These are phyloP conservation scores for Xylaria sp. DNA, from an alignment of 2,329 filamentous ascomycete genomes.

Conservation along the genomic window DNA sequence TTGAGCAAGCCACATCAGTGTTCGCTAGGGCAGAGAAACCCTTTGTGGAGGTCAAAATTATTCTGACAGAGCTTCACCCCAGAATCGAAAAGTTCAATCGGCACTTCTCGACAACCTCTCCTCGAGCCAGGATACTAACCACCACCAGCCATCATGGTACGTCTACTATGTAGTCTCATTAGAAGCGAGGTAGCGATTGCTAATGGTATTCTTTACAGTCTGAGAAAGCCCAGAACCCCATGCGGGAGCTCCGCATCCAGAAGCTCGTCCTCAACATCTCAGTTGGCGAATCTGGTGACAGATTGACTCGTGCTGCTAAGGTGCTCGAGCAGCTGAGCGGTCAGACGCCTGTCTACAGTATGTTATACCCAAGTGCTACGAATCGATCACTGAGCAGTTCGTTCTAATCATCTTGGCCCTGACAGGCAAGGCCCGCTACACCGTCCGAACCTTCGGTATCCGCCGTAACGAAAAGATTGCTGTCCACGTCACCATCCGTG, in stretches of 20 bases:
- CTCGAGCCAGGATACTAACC: slow-evolving; percentile 45
- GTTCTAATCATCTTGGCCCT: slow-evolving; percentile 36
- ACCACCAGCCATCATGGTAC: slow-evolving; percentile 54
- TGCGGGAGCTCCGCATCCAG: slow-evolving; percentile 94
- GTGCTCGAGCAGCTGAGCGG: slow-evolving; percentile 99
- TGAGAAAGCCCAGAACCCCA: slow-evolving; percentile 96
- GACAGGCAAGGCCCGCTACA: slow-evolving; percentile 98
- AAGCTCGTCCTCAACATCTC: slow-evolving; percentile 82
- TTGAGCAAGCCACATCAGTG: slow-evolving; percentile 36
- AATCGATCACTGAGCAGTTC: neutral
- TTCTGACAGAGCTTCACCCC: slow-evolving; percentile 30
- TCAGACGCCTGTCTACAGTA: slow-evolving; percentile 99
- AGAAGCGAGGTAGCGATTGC: slow-evolving; percentile 18
- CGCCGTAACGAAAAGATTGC: slow-evolving; percentile 99
- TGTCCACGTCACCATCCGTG: slow-evolving; percentile 99
- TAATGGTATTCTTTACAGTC: slow-evolving; percentile 58
- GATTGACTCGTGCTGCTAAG: slow-evolving; percentile 99
- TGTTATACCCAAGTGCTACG: slow-evolving; percentile 50
- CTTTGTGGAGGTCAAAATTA: slow-evolving; percentile 42
- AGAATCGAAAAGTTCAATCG: slow-evolving; percentile 19
- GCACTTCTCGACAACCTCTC: slow-evolving; percentile 27
- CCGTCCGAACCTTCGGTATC: slow-evolving; percentile 99
- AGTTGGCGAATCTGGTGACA: slow-evolving; percentile 99
- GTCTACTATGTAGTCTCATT: slow-evolving; percentile 22
- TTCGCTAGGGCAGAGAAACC: slow-evolving; percentile 48